Conservation (phyloP, 805 yeast genomes). For the Dipodascopsis uninucleata region DNA sequence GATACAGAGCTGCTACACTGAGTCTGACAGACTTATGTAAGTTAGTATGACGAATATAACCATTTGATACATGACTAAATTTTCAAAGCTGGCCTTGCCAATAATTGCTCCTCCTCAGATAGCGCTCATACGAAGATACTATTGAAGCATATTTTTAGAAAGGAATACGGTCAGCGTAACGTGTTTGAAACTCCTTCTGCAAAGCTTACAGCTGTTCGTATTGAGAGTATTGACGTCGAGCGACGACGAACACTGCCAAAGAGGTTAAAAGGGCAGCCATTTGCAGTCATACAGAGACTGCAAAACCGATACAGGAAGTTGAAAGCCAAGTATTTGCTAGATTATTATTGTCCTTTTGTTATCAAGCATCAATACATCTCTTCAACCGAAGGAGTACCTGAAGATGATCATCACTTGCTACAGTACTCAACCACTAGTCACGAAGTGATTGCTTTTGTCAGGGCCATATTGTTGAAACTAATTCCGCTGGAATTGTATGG, state of each 20-base stretch:
- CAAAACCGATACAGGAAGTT: conserved; percentile 6
- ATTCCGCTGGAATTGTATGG: conserved; percentile 17
- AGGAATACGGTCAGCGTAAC: conserved; percentile 8
- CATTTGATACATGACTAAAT: background rate
- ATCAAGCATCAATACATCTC: conserved; percentile 2
- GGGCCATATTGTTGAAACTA: conserved; percentile 4
- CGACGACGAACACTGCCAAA: conserved; percentile 1
- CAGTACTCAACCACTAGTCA: conserved; percentile 6
- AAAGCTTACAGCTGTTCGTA: no score
- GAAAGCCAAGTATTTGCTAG: conserved; percentile 4
- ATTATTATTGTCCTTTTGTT: conserved; percentile 15
- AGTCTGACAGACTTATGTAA: conserved; percentile 1
- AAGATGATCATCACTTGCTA: background rate
- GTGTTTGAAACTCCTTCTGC: conserved; percentile 7
- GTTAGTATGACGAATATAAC: background rate
- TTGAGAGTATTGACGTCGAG: no score
- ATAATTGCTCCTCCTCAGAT: background rate
- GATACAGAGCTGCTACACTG: conserved; percentile 1
- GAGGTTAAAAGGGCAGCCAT: conserved; percentile 14
- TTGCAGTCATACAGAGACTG: conserved; percentile 8
- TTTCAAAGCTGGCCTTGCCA: background rate
- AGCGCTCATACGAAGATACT: conserved; percentile 10
- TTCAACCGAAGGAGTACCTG: background rate
- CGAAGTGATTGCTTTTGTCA: conserved; percentile 11
- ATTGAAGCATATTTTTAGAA: conserved; percentile 15